Evolutionary conservation across 768 basidiomycete genomes (phyloP).

Genomic region (Mycena floridula): DNA sequence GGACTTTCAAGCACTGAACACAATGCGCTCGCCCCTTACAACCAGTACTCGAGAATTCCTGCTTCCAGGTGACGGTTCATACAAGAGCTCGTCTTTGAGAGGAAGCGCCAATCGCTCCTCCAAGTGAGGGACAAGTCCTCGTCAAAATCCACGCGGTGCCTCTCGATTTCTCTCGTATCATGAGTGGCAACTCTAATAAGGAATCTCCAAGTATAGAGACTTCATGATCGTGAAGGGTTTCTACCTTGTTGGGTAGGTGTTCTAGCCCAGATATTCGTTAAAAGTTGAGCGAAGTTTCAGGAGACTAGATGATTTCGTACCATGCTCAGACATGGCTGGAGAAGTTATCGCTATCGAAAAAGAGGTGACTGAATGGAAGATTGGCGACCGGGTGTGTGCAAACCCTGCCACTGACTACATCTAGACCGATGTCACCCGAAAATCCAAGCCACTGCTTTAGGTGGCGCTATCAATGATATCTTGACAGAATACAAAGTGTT

Average conservation of each 20-base stretch:
- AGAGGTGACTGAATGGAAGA: slow-evolving; percentile 41
- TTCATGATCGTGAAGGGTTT: slow-evolving; percentile 31
- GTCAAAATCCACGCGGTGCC: no score
- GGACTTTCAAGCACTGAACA: no score
- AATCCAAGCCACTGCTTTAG: slow-evolving; percentile 31
- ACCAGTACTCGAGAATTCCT: no score
- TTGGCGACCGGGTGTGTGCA: slow-evolving; percentile 51
- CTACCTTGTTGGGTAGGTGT: slow-evolving; percentile 29
- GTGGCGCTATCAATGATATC: slow-evolving; percentile 44
- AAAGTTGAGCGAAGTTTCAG: no score
- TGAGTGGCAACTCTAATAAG: no score
- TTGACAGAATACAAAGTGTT: slow-evolving; percentile 49
- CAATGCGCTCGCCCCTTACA: no score
- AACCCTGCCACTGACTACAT: slow-evolving; percentile 46
- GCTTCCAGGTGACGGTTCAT: no score
- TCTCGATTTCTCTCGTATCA: no score
- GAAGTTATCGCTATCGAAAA: slow-evolving; percentile 44
- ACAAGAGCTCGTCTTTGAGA: no score
- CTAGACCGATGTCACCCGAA: slow-evolving; percentile 33
- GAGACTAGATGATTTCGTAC: slow-evolving; percentile 19
- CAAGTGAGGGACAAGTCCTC: no score
- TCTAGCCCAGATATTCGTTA: neutral
- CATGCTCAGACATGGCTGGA: slow-evolving; percentile 50
- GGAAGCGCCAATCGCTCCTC: no score
- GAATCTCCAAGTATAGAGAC: slow-evolving; percentile 58